A percentile compares a stretch with the other conserved stretches of the same genome.
Evolutionary conservation across 75 land plant genomes (phyloP).

Genomic region (Larix kaempferi): DNA sequence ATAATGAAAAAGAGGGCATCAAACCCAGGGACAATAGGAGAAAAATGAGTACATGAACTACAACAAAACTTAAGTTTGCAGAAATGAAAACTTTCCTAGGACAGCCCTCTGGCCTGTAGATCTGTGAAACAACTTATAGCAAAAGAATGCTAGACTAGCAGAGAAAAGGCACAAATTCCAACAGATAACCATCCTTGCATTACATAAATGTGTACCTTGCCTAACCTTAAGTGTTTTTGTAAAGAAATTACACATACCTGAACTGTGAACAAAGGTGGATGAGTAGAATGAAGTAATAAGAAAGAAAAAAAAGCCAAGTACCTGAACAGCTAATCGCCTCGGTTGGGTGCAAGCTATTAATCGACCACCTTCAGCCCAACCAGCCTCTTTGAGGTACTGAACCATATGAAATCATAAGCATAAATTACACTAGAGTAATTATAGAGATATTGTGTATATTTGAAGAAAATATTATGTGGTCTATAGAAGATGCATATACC

Average conservation of each 20-base stretch:
- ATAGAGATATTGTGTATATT: background rate
- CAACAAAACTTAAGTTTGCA: no score
- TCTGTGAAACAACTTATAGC: no score
- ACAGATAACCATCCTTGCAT: no score
- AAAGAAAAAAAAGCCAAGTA: slow-evolving; percentile 3
- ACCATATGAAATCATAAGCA: background rate
- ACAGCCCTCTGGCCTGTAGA: no score
- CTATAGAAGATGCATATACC: background rate
- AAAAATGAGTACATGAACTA: no score
- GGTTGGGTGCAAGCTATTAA: slow-evolving; percentile 96
- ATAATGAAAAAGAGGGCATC: no score
- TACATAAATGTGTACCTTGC: no score
- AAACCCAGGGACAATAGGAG: no score
- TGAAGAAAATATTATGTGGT: background rate
- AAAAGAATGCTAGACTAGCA: background rate
- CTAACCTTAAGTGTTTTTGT: no score
- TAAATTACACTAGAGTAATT: background rate
- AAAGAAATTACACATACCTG: no score
- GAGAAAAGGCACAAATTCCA: background rate
- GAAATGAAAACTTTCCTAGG: no score
- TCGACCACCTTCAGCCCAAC: slow-evolving; percentile 96
- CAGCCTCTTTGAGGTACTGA: slow-evolving; percentile 82
- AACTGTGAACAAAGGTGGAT: background rate
- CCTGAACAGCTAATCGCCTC: slow-evolving; percentile 92
- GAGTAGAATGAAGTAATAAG: background rate